Evolutionary conservation across 1,284 basidiomycete species (phyloP).

Genomic region (Irpex rosettiformis): DNA sequence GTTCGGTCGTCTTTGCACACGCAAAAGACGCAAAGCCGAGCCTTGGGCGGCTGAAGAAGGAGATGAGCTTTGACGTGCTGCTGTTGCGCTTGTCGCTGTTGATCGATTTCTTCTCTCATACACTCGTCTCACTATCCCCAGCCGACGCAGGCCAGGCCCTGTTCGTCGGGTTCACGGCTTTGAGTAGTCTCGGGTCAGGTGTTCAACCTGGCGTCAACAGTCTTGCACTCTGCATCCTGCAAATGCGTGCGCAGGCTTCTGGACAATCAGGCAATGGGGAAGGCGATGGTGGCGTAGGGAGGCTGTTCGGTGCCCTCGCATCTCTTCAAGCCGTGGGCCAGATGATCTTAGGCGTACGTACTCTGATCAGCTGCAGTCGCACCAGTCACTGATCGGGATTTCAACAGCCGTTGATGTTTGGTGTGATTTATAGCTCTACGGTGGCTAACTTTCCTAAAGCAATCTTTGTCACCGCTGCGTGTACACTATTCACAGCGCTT

Average conservation of each 20-base stretch:
- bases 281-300: conserved; percentile 39
- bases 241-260: conserved; percentile 28
- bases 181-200: conserved; percentile 61
- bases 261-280: conserved; percentile 36
- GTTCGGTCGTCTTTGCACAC: not conserved
- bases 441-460: conserved; percentile 64
- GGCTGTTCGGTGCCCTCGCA: conserved; percentile 66
- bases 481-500: conserved; percentile 46
- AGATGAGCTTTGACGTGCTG: conserved; percentile 67
- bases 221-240: conserved; percentile 64
- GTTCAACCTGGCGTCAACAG: conserved; percentile 65
- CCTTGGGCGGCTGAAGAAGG: conserved; percentile 48
- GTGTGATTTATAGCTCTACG: conserved; percentile 61
- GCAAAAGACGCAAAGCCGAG: conserved; percentile 38
- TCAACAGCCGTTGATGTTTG: conserved; percentile 64
- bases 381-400: conserved; percentile 8
- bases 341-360: conserved; percentile 65
- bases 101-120: conserved; percentile 63
- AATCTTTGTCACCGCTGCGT: conserved; percentile 58
- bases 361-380: conserved; percentile 2
- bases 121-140: conserved; percentile 51
- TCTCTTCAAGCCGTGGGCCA: conserved; percentile 62
- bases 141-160: conserved; percentile 26
- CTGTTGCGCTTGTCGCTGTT: conserved; percentile 58
- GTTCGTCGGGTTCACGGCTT: conserved; percentile 54